A percentile compares a stretch with the other conserved stretches of the same genome.
These are phyloP conservation scores for Symbiodinium natans DNA, from an alignment of 73 alveolate genomes.

Conservation along the genomic window DNA sequence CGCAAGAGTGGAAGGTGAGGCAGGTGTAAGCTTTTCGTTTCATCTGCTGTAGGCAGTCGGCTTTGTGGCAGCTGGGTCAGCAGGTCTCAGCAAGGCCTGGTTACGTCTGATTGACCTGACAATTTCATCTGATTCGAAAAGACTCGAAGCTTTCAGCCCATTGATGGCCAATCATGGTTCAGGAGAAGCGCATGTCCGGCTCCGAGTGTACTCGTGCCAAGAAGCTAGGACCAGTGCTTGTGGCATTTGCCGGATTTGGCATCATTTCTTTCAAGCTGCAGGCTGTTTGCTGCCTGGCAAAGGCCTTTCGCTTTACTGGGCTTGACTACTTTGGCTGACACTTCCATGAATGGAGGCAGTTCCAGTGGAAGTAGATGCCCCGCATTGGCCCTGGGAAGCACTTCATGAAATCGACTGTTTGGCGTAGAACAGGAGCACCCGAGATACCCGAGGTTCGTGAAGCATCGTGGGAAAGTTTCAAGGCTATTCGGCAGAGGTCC, in stretches of 20 bases:
- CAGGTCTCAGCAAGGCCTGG: neutral
- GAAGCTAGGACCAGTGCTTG: neutral
- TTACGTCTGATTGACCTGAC: too few species aligned
- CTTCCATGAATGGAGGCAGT: neutral
- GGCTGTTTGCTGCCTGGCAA: neutral
- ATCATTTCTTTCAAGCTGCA: neutral
- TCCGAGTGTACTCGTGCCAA: too few species aligned
- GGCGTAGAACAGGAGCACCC: neutral
- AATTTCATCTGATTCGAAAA: too few species aligned
- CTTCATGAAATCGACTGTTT: neutral
- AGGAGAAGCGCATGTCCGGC: neutral
- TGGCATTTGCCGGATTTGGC: neutral
- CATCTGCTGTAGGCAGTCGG: neutral
- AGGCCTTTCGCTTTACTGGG: neutral
- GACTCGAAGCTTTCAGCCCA: too few species aligned
- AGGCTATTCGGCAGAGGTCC: neutral
- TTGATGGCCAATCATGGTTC: too few species aligned
- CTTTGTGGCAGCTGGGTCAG: neutral
- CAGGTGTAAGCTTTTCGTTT: neutral
- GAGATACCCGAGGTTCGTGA: constrained; percentile 47
- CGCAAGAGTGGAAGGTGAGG: too few species aligned
- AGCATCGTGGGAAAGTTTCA: constrained; percentile 82
- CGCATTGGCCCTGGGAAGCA: too few species aligned
- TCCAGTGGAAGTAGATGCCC: neutral
- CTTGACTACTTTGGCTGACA: neutral